Conservation (phyloP, 208 protist species). For the Trypanosoma scelopori region DNA sequence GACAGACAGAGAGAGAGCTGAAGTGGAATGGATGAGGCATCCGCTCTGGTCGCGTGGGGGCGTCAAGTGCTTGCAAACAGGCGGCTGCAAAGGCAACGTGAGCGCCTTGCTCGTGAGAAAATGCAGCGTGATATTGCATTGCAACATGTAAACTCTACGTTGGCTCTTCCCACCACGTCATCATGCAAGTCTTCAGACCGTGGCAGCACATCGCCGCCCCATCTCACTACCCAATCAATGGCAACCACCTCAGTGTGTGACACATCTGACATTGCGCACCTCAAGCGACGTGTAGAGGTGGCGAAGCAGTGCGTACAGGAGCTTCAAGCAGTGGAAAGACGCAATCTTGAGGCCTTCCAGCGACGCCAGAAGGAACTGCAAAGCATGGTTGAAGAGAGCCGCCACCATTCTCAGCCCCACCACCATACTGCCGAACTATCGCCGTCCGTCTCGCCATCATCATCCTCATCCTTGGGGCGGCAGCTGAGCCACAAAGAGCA, state of each 20-base stretch:
- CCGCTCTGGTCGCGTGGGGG: conserved; percentile 19
- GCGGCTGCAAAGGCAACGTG: conserved; percentile 11
- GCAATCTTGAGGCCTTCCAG: conserved; percentile 26
- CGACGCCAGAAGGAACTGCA: conserved; percentile 10
- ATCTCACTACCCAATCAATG: too few relatives aligned
- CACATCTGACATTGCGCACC: background rate
- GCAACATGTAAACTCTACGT: background rate
- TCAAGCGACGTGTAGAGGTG: conserved; percentile 20
- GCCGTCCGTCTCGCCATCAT: background rate
- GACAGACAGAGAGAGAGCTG: background rate
- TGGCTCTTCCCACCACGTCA: background rate
- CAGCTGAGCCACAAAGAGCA: conserved; percentile 1
- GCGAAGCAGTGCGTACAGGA: conserved; percentile 23
- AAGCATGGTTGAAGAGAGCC: conserved; percentile 3
- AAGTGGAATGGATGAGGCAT: conserved; percentile 21
- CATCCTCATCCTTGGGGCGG: background rate
- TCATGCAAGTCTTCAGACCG: too few relatives aligned
- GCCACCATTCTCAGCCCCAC: background rate
- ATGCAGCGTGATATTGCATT: background rate
- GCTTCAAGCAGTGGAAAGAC: conserved; percentile 18
- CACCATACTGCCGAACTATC: background rate
- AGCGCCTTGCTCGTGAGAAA: background rate
- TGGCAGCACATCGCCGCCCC: too few relatives aligned
- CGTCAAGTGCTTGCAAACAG: conserved; percentile 23
- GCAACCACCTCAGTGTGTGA: too few relatives aligned